These are phyloP conservation scores for Poa pratensis DNA, from an alignment of 176 grass and related monocot species.

Conservation along the genomic window DNA sequence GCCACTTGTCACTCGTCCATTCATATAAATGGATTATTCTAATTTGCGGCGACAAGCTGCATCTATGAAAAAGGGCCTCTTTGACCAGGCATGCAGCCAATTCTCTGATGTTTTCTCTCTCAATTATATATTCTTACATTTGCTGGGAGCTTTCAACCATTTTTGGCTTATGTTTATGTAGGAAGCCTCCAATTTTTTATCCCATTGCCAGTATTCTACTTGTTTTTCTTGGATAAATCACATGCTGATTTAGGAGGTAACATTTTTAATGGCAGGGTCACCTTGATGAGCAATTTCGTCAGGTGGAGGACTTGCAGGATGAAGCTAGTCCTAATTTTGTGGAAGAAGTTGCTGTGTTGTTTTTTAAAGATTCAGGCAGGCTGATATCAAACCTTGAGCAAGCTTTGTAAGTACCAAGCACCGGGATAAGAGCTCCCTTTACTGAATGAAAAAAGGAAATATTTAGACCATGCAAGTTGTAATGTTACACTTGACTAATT, in stretches of 20 bases:
- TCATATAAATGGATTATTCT: conserved; percentile 73
- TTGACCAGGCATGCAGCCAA: conserved; percentile 84
- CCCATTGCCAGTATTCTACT: conserved; percentile 24
- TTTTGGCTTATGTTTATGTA: conserved; percentile 17
- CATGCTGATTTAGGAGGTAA: conserved; percentile 38
- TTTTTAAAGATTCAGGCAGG: conserved; percentile 84
- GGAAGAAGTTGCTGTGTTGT: conserved; percentile 89
- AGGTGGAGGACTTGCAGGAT: conserved; percentile 96
- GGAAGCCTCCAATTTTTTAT: conserved; percentile 15
- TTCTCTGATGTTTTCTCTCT: conserved; percentile 27
- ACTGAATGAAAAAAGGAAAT: conserved; percentile 23
- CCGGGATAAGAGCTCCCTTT: conserved; percentile 12
- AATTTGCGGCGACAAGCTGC: conserved; percentile 81
- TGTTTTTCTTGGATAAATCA: conserved; percentile 28
- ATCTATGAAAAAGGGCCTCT: conserved; percentile 80
- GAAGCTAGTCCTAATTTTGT: conserved; percentile 94
- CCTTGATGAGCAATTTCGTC: conserved; percentile 94
- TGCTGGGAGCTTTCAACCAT: conserved; percentile 19
- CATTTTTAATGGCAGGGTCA: conserved; percentile 67
- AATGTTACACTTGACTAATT: conserved; percentile 32
- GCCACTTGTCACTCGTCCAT: conserved; percentile 39
- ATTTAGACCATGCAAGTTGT: conserved; percentile 17
- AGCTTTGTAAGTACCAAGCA: conserved; percentile 70
- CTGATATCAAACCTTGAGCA: conserved; percentile 88
- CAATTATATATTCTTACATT: conserved; percentile 36